Percentiles rank a stretch among this genome's conserved stretches.
phyloP scores from a whole-genome alignment of 2,329 filamentous ascomycete genomes.

The Neurospora sp. region DNA sequence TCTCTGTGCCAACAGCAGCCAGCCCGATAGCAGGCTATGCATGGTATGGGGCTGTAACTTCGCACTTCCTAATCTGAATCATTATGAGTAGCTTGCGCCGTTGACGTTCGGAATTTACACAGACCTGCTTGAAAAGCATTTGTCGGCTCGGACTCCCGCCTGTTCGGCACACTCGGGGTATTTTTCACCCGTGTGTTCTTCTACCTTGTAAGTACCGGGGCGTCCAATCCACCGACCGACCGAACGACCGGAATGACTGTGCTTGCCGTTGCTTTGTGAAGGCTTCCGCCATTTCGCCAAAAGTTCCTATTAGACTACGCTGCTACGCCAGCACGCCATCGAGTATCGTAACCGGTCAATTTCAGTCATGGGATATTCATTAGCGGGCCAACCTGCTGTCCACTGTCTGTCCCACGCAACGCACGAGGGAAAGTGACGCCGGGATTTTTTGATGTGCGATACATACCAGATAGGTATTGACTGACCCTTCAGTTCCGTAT shows the following conservation, averaged over 20 bases:
- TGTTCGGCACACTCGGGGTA: not conserved
- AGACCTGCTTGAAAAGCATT: not conserved
- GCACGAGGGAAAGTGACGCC: not conserved
- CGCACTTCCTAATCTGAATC: too few relatives aligned
- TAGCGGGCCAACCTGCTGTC: not conserved
- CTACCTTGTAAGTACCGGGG: not conserved
- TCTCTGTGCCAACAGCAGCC: not conserved
- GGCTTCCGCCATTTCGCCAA: not conserved
- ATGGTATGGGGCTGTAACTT: not conserved
- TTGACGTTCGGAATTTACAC: not conserved
- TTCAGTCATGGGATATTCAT: not conserved
- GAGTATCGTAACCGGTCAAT: not conserved
- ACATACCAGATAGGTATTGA: not conserved
- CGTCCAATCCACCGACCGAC: not conserved
- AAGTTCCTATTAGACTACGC: not conserved
- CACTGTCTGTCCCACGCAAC: not conserved
- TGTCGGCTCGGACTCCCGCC: not conserved
- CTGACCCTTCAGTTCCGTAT: not conserved
- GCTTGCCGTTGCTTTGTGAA: not conserved
- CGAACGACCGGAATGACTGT: not conserved
- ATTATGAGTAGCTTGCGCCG: not conserved
- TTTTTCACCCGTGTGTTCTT: not conserved
- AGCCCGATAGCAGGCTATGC: not conserved
- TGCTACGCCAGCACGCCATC: not conserved
- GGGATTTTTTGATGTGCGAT: not conserved